These are phyloP conservation scores for Sideroxylon spinosum DNA, from an alignment of 179 eudicot genomes.

Conservation along the genomic window DNA sequence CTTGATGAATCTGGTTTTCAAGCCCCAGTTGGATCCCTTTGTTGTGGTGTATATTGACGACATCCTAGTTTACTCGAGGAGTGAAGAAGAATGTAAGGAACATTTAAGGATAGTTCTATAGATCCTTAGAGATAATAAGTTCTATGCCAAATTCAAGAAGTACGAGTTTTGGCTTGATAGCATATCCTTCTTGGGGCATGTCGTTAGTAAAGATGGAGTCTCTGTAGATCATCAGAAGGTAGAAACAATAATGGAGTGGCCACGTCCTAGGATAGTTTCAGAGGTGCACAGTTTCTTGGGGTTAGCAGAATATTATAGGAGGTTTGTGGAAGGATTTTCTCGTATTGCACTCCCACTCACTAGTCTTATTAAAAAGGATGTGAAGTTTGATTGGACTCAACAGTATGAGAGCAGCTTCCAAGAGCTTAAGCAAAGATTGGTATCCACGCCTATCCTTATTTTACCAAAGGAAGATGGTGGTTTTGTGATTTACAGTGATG, in stretches of 20 bases:
- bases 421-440: slow-evolving; percentile 3
- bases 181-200: not conserved
- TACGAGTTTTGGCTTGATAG: not conserved
- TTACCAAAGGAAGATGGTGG: not conserved
- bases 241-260: not conserved
- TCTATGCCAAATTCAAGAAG: too few species aligned
- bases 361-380: not conserved
- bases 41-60: too few species aligned
- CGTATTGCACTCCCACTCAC: not conserved
- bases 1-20: too few species aligned
- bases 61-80: too few species aligned
- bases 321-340: not conserved
- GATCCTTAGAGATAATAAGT: too few species aligned
- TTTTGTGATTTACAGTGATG: not conserved
- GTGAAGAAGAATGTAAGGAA: too few species aligned
- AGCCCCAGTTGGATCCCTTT: too few species aligned
- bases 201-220: not conserved
- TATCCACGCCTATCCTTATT: too few species aligned
- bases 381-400: not conserved
- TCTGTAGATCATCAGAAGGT: not conserved
- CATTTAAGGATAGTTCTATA: too few species aligned
- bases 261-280: not conserved
- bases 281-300: not conserved
- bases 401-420: not conserved
- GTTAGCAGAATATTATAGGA: not conserved